Base-by-base conservation (phyloP, 1,284 basidiomycete genomes). In the Hemileia vastatrix region DNA sequence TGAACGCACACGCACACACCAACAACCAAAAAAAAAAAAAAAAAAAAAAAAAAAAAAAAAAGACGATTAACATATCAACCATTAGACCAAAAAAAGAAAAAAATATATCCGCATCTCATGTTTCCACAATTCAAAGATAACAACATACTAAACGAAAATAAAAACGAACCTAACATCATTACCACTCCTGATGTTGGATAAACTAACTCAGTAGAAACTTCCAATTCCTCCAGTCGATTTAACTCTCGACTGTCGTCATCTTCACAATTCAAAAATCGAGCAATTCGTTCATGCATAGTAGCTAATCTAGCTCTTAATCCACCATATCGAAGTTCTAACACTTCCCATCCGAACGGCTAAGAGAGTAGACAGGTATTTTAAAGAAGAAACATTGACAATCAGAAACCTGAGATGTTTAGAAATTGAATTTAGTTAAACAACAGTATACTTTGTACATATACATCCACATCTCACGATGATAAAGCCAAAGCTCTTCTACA, bases 241-340 rank as follows among this genome's bases (percentile, higher is more conserved):
- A 57, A 15, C 6, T 11, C 4, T 6, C 1, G 4, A 23, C 48
- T 33, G 6, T 5, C 9, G 2, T 9, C 11, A 24, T 55, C 53
- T 2, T 55, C 21, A 44, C 43, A 13, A 15, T 44, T 3, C 2
- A 44, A 21, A 36, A 44, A 56, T 8, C 23, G 40, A 1, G 58
- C 24, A n/a, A 66, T 43, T n/a, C 70, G 59, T 31, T 64, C 53
- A 44, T 76, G 67, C 64, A 77, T 70, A 45, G 75, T 77, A 19
- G 76, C 74, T 27, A 77, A 62, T 2, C 77, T 66, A 0, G 72
- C 60, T 11, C 67, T 61, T 40, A 77, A 59, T 0, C 76, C 77
- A 13, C 77, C 77, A 47, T 77, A 77, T 1, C 77, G 65, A 43
- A 77, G 56, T 19, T 77, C 77, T 24, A 77, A 64, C 13, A 71